Base-by-base conservation (phyloP, 768 basidiomycete genomes). In the Phylloporus sp. region DNA sequence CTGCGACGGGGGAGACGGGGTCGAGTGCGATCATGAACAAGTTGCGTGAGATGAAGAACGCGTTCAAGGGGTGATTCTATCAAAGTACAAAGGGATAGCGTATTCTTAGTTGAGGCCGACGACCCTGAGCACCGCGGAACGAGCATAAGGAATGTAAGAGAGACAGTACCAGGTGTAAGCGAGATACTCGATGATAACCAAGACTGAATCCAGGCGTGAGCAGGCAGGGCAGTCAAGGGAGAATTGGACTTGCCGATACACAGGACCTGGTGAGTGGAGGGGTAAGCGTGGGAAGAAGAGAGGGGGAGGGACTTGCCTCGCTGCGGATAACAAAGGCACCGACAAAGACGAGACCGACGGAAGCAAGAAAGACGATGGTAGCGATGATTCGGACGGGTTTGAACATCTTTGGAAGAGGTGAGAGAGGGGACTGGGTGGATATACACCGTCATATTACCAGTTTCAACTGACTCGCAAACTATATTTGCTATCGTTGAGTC, bases 101-200 rank as follows among this genome's bases (percentile, higher is more conserved):
- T 51, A 55, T 46, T 41, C 37, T 58, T 43, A 65, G 39, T 40
- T 38, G 61, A 77, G 62, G 4, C 76, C 84, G 47, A 90, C 71
- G 26, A 79, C 63, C 63, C 80, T 89, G 48, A 79, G 71, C 34
- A 89, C 79, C 11, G 83, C 84, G 2, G 80, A 63, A 44, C 92
- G 78, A 3, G 93, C 93, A 58, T 94, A 95, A 3, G 93, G 93
- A 56, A 97, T 90, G 70, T 94, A 96, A 7, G 84, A 86, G 24
- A 88, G 68, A 41, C 78, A 81, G 64, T 87, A 94, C 91, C 92
- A 96, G 18, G 85, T 81, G 67, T 86, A 95, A 6, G 92, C 93
- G 47, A 95, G 74, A 66, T 89, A 95, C 66, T 94, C 84, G 65
- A 96, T 72, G 68, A 95, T 76, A 49, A 96, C 93, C 64, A 96